Evolutionary conservation across 1,139 yeast genomes (phyloP).

Genomic region (Candida smagusa): DNA sequence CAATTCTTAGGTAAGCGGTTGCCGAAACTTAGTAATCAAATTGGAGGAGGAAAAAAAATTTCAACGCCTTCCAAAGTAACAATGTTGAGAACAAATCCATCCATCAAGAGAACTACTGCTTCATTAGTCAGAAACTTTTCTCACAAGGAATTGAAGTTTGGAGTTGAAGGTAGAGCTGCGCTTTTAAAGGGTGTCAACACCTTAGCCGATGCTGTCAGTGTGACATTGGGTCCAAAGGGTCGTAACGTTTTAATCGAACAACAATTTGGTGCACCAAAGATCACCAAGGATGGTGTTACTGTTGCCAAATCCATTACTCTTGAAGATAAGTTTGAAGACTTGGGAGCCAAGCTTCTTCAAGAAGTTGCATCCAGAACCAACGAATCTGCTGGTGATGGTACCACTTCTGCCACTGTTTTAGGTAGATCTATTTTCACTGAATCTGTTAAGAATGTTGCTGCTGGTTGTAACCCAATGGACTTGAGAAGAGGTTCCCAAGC

Average conservation of each 20-base stretch:
- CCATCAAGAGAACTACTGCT: slow-evolving; percentile 35
- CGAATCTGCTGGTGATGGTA: slow-evolving; percentile 99
- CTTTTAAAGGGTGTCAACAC: slow-evolving; percentile 93
- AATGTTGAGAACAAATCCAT: slow-evolving; percentile 59
- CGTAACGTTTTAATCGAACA: slow-evolving; percentile 97
- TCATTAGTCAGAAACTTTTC: slow-evolving; percentile 57
- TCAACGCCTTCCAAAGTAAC: slow-evolving; percentile 4
- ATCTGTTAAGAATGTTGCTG: slow-evolving; percentile 97
- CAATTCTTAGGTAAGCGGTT: neutral
- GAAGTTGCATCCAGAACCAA: slow-evolving; percentile 98
- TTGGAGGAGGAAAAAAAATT: slow-evolving; percentile 2
- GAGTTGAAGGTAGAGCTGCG: slow-evolving; percentile 98
- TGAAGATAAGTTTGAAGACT: slow-evolving; percentile 91
- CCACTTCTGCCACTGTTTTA: slow-evolving; percentile 95
- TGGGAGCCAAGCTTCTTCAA: slow-evolving; percentile 94
- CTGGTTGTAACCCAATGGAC: slow-evolving; percentile 99
- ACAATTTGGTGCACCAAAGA: slow-evolving; percentile 95
- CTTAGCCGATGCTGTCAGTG: slow-evolving; percentile 95
- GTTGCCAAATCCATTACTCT: slow-evolving; percentile 88
- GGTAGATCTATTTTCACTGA: slow-evolving; percentile 98
- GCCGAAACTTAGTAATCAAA: too few species aligned
- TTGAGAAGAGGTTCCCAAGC: slow-evolving; percentile 98
- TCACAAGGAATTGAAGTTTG: slow-evolving; percentile 95
- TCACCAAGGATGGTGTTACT: slow-evolving; percentile 99
- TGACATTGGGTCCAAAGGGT: slow-evolving; percentile 97